These are phyloP conservation scores for Selaginella moellendorffii DNA, from an alignment of 75 land plant species.

Conservation along the genomic window DNA sequence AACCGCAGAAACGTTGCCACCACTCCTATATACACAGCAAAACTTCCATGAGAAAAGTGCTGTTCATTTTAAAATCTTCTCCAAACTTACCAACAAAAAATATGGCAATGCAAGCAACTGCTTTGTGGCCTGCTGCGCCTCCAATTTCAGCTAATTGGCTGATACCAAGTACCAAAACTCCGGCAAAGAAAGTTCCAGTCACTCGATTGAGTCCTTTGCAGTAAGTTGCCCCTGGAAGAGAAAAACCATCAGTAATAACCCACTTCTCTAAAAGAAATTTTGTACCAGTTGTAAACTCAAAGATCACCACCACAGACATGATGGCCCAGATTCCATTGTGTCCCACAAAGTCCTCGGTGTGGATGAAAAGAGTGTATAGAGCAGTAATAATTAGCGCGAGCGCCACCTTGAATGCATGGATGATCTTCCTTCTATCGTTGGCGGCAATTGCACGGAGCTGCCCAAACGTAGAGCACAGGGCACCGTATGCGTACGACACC, in stretches of 20 bases:
- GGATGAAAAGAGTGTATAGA: not conserved
- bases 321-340: not conserved
- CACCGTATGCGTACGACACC: too few relatives aligned
- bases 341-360: not conserved
- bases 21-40: constrained; percentile 19
- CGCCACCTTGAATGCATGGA: not conserved
- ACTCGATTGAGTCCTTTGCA: not conserved
- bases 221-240: not conserved
- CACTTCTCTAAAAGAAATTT: not conserved
- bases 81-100: not conserved
- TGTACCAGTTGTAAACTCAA: not conserved
- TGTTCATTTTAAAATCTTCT: too few relatives aligned
- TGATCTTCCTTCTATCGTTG: not conserved
- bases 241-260: not conserved
- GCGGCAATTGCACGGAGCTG: not conserved
- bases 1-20: constrained; percentile 42
- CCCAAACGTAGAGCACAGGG: not conserved
- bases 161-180: not conserved
- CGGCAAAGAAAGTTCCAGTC: not conserved
- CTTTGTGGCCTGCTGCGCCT: not conserved
- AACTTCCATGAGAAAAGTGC: too few relatives aligned
- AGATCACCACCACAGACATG: not conserved
- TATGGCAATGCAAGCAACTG: not conserved
- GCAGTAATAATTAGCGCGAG: not conserved
- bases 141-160: not conserved